Evolutionary conservation across 2,329 filamentous ascomycete species (phyloP).

Genomic region (Neonectria neomacrospora): DNA sequence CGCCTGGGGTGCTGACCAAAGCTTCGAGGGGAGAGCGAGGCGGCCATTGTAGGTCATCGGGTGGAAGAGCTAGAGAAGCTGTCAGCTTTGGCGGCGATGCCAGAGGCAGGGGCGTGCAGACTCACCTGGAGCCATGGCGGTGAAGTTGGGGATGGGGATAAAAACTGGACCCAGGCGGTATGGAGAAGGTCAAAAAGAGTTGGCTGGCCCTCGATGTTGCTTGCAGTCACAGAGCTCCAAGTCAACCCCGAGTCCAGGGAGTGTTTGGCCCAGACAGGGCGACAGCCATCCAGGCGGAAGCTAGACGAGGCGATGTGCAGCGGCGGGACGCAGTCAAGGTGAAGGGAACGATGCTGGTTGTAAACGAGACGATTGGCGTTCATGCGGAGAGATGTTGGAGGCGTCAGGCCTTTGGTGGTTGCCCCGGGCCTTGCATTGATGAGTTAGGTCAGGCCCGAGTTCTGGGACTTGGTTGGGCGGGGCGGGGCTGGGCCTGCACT

Average conservation of each 20-base stretch:
- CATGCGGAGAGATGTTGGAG: conserved; percentile 25
- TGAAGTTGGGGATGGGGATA: conserved; percentile 16
- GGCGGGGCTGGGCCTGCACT: conserved; percentile 1
- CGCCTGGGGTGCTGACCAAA: conserved; percentile 76
- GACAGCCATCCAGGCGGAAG: conserved; percentile 35
- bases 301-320: not conserved
- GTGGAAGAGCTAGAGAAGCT: conserved; percentile 42
- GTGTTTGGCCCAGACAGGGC: conserved; percentile 29
- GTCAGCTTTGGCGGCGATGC: conserved; percentile 28
- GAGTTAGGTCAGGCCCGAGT: conserved; percentile 19
- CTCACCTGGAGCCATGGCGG: conserved; percentile 45
- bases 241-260: conserved; percentile 29
- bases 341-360: conserved; percentile 9
- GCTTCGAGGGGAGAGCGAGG: conserved; percentile 74
- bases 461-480: conserved; percentile 12
- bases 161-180: conserved; percentile 31
- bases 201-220: conserved; percentile 27
- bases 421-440: conserved; percentile 23
- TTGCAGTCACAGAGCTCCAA: conserved; percentile 32
- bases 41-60: conserved; percentile 69
- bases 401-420: conserved; percentile 22
- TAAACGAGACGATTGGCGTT: conserved; percentile 10
- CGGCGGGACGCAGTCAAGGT: not conserved
- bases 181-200: conserved; percentile 30
- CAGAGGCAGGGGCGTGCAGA: not conserved